A percentile compares a stretch with the other conserved stretches of the same genome.
phyloP scores from a whole-genome alignment of 495 filamentous ascomycete species.

The Hyaloscypha variabilis region DNA sequence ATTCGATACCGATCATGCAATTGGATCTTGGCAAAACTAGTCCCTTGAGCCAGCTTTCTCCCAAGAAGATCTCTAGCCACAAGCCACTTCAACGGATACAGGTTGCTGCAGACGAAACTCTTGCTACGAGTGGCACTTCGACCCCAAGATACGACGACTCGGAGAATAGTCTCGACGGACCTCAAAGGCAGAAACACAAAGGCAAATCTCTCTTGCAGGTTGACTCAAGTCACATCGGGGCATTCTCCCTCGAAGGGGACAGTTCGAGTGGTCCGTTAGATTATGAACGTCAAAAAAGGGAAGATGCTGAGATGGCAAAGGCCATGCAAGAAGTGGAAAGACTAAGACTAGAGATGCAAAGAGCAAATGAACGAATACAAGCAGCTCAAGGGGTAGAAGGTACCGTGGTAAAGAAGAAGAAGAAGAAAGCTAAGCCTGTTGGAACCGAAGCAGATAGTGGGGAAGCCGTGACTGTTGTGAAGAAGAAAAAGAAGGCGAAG shows the following conservation, averaged over 20 bases:
- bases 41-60: conserved; percentile 27
- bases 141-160: conserved; percentile 39
- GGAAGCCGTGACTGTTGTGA: conserved; percentile 28
- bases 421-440: conserved; percentile 50
- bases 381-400: conserved; percentile 72
- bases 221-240: conserved; percentile 77
- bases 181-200: conserved; percentile 38
- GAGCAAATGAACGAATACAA: conserved; percentile 80
- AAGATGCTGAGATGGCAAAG: conserved; percentile 81
- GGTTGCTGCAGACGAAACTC: conserved; percentile 41
- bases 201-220: conserved; percentile 72
- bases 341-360: conserved; percentile 86
- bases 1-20: conserved; percentile 93
- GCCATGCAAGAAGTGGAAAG: conserved; percentile 87
- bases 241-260: conserved; percentile 61
- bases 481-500: conserved; percentile 40
- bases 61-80: conserved; percentile 28
- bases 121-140: conserved; percentile 30
- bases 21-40: conserved; percentile 65
- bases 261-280: conserved; percentile 39
- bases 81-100: conserved; percentile 29
- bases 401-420: conserved; percentile 77
- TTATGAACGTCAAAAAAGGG: conserved; percentile 51
- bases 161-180: conserved; percentile 37
- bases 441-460: conserved; percentile 26